Percentiles rank a stretch among this genome's conserved stretches.
Conservation (phyloP, 306 rosid species). For the Trifolium pratense region DNA sequence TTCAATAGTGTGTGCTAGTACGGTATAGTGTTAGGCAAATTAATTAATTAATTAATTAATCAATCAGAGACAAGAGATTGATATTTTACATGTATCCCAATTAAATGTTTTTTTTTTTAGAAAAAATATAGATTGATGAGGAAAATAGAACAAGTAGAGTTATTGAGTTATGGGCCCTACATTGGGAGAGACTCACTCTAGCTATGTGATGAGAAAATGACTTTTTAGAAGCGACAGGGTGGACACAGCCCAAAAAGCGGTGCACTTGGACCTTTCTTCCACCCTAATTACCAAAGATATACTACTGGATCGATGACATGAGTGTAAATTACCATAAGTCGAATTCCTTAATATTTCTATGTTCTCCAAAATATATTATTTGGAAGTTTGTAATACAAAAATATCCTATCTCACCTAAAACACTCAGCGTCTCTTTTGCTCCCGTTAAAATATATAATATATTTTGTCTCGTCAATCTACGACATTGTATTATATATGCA, state of each 20-base stretch:
- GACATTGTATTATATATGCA: too few species aligned
- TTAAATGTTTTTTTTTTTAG: background rate
- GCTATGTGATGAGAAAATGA: conserved; percentile 62
- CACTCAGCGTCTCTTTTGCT: conserved; percentile 18
- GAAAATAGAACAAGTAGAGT: conserved; percentile 40
- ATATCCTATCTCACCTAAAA: conserved; percentile 40
- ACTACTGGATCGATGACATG: too few species aligned
- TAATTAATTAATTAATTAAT: background rate
- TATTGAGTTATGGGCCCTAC: conserved; percentile 64
- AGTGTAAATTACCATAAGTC: too few species aligned
- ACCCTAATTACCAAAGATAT: background rate
- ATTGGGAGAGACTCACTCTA: conserved; percentile 45
- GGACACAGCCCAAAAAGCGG: conserved; percentile 78
- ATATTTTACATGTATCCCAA: background rate
- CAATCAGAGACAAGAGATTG: background rate
- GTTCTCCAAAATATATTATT: background rate
- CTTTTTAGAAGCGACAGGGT: conserved; percentile 78
- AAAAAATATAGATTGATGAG: background rate
- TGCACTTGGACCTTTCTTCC: conserved; percentile 83
- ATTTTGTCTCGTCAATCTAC: too few species aligned
- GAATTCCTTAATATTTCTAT: too few species aligned
- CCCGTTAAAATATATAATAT: too few species aligned
- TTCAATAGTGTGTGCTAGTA: background rate
- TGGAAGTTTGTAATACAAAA: conserved; percentile 7
- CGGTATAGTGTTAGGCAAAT: background rate